Percentiles rank a stretch among this genome's conserved stretches.
phyloP scores from a whole-genome alignment of 805 yeast genomes.

The Cyberlindnera euphorbiae region DNA sequence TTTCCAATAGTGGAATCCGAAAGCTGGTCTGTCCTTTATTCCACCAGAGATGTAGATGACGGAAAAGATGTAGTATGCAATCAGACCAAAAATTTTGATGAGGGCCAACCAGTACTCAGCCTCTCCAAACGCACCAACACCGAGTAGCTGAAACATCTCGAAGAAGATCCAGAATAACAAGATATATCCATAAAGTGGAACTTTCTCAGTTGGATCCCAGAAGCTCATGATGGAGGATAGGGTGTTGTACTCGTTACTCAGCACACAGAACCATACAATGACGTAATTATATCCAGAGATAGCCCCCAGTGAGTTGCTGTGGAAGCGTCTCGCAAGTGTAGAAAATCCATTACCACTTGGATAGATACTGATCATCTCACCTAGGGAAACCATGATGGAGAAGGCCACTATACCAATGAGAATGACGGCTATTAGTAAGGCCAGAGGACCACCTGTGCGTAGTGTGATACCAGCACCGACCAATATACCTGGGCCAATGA shows the following conservation, averaged over 20 bases:
- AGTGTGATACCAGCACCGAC: conserved; percentile 51
- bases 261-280: conserved; percentile 53
- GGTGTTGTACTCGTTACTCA: conserved; percentile 53
- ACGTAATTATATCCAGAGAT: conserved; percentile 52
- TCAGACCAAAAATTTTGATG: conserved; percentile 42
- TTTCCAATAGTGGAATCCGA: conserved; percentile 29
- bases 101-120: conserved; percentile 52
- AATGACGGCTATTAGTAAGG: conserved; percentile 41
- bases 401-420: conserved; percentile 50
- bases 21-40: conserved; percentile 29
- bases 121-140: conserved; percentile 53
- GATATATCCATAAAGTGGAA: conserved; percentile 52
- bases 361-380: conserved; percentile 50
- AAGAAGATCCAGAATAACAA: conserved; percentile 50
- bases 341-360: conserved; percentile 47
- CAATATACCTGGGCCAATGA: conserved; percentile 58
- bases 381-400: conserved; percentile 52
- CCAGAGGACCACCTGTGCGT: conserved; percentile 48
- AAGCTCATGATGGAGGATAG: conserved; percentile 41
- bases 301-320: conserved; percentile 52
- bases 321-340: conserved; percentile 46
- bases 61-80: conserved; percentile 47
- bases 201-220: conserved; percentile 44
- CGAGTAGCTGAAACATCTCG: conserved; percentile 44
- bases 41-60: conserved; percentile 42